Evolutionary conservation across 495 filamentous ascomycete species (phyloP), one percentile per base, ranked within the genome.

Genomic region (Filosporella fistucella): DNA sequence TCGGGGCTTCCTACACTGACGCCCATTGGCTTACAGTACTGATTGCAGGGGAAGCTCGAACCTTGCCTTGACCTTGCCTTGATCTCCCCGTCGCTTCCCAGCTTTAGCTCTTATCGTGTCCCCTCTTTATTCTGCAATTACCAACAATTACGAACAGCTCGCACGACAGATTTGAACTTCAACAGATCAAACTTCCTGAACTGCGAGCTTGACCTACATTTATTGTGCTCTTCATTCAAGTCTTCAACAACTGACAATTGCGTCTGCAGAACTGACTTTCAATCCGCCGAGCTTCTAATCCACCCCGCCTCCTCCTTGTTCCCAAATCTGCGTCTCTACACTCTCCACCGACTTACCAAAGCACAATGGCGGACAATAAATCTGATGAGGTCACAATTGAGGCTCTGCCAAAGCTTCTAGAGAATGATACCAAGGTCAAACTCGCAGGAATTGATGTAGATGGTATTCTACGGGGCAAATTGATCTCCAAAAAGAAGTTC

Each of bases 401-500:
- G 9, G 70, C 75, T 38, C 71, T 90, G 24, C 77, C 84, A 7
- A 61, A 74, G 22, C 62, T 93, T 24, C 80, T 97, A 10, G 59
- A 69, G 48, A 45, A 86, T 63, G 93, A 98, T 65, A 83, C 72
- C 54, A 82, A 83, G 48, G 89, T 98, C 62, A 98, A 97, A 64
- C 76, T 98, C 26, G 91, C 88, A 14, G 93, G 93, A 13, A 63
- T 94, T 47, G 93, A 98, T 63, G 87, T 91, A 45, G 93, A 98
- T 63, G 93, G 93, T 51, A 74, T 84, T 23, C 76, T 96, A 21
- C 88, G 93, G 14, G 93, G 93, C 46, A 98, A 98, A 69, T 77
- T 98, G 32, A 83, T 98, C 61, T 87, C 90, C 55, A 96, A 96
- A 71, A 87, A 85, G 63, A 98, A 98, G 68, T 98, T 98, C 68